Evolutionary conservation across 306 rosid species (phyloP).

Genomic region (Trifolium fragiferum): DNA sequence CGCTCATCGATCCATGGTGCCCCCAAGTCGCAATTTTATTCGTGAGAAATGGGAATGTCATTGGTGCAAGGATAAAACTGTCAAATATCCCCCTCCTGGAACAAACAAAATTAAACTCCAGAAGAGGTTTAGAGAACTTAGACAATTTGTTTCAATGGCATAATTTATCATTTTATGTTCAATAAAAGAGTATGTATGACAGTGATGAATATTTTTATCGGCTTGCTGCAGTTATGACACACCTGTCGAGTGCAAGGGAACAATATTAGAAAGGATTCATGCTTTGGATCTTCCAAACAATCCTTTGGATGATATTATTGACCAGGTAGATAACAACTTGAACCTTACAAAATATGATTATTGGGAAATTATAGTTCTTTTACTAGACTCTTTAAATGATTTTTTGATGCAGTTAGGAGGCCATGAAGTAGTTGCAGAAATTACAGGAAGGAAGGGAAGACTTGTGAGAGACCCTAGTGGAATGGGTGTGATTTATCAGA

Average conservation of each 20-base stretch:
- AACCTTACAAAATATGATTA: too few species aligned
- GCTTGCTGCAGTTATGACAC: slow-evolving; percentile 61
- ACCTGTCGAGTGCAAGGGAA: slow-evolving; percentile 65
- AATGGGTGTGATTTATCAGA: slow-evolving; percentile 78
- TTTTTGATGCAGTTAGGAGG: slow-evolving; percentile 76
- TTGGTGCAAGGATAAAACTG: slow-evolving; percentile 76
- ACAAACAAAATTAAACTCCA: slow-evolving; percentile 59
- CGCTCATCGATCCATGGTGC: slow-evolving; percentile 67
- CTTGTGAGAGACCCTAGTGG: slow-evolving; percentile 83
- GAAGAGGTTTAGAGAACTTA: slow-evolving; percentile 58
- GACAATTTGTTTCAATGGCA: slow-evolving; percentile 18
- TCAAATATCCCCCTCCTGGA: slow-evolving; percentile 57
- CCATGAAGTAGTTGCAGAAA: slow-evolving; percentile 82
- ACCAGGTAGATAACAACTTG: slow-evolving; percentile 57
- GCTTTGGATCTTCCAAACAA: slow-evolving; percentile 83
- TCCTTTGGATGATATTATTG: slow-evolving; percentile 90
- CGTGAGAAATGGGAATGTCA: slow-evolving; percentile 72
- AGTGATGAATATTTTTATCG: slow-evolving; percentile 24
- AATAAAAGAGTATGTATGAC: background rate
- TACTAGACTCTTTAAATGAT: slow-evolving; percentile 9
- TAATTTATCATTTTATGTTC: slow-evolving; percentile 15
- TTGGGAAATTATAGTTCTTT: slow-evolving; percentile 9
- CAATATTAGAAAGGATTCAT: slow-evolving; percentile 65
- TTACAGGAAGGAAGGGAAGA: slow-evolving; percentile 92
- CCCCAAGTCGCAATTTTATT: slow-evolving; percentile 59